phyloP scores from a whole-genome alignment of 192 early-diverging fungal species.

The Coemansia asiatica region DNA sequence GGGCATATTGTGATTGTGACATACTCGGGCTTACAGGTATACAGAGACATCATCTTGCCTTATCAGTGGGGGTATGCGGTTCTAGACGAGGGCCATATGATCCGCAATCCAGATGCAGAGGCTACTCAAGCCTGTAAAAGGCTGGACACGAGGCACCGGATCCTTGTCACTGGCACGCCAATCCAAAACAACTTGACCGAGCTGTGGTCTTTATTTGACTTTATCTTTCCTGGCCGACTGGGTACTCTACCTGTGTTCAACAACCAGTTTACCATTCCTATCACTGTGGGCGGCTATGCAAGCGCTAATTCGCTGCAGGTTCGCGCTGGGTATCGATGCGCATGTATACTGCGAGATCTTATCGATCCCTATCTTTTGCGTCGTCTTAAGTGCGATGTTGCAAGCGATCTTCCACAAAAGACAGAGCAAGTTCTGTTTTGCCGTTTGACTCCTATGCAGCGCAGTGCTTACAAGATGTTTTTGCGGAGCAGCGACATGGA shows the following conservation, averaged over 20 bases:
- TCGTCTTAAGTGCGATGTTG: constrained; percentile 90
- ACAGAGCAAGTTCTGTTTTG: constrained; percentile 92
- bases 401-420: constrained; percentile 85
- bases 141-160: constrained; percentile 68
- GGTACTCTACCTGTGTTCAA: constrained; percentile 57
- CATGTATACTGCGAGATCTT: constrained; percentile 83
- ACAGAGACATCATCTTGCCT: constrained; percentile 66
- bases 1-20: constrained; percentile 89
- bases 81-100: constrained; percentile 96
- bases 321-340: constrained; percentile 92
- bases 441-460: constrained; percentile 75
- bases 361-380: constrained; percentile 93
- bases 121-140: constrained; percentile 74
- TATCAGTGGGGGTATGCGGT: constrained; percentile 84
- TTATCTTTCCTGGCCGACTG: constrained; percentile 73
- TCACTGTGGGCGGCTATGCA: constrained; percentile 87
- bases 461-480: constrained; percentile 70
- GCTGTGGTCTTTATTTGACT: constrained; percentile 82
- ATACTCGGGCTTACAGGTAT: constrained; percentile 76
- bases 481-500: constrained; percentile 72
- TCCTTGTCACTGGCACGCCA: constrained; percentile 77
- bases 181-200: constrained; percentile 82
- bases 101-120: constrained; percentile 91
- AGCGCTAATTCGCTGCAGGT: constrained; percentile 89
- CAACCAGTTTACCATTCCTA: constrained; percentile 90